phyloP scores from a whole-genome alignment of 225 moss, liverwort and hornwort genomes.

The Pseudoscleropodium purum region DNA sequence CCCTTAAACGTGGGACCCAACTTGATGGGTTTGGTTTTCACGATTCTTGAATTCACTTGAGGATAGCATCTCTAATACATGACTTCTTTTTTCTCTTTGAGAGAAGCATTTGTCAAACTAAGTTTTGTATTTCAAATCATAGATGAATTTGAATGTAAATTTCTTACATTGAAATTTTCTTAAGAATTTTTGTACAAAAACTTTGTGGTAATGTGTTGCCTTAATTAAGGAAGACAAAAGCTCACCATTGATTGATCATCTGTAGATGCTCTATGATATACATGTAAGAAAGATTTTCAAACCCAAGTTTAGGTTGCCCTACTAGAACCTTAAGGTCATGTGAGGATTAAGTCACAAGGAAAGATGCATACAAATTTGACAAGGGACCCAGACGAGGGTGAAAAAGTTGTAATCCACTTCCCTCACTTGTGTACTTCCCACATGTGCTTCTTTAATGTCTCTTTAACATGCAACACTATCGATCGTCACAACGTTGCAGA shows the following conservation, averaged over 20 bases:
- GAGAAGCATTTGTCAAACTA: neutral
- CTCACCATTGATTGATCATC: neutral
- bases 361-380: too few species aligned
- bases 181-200: neutral
- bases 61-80: too few species aligned
- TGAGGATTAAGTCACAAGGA: neutral
- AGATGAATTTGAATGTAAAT: neutral
- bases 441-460: neutral
- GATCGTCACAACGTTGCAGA: neutral
- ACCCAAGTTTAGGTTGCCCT: neutral
- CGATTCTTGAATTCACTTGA: neutral
- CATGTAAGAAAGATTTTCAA: neutral
- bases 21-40: neutral
- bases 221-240: fast-evolving
- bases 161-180: neutral
- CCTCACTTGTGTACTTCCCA: neutral
- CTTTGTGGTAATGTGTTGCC: neutral
- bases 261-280: fast-evolving
- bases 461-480: neutral
- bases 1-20: neutral
- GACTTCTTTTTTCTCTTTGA: fast-evolving
- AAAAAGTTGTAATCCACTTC: neutral
- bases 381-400: too few species aligned
- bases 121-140: neutral
- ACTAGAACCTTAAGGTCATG: neutral